Base-by-base conservation (phyloP, 176 grass and related monocot species). In the Bolboschoenus planiculmis region DNA sequence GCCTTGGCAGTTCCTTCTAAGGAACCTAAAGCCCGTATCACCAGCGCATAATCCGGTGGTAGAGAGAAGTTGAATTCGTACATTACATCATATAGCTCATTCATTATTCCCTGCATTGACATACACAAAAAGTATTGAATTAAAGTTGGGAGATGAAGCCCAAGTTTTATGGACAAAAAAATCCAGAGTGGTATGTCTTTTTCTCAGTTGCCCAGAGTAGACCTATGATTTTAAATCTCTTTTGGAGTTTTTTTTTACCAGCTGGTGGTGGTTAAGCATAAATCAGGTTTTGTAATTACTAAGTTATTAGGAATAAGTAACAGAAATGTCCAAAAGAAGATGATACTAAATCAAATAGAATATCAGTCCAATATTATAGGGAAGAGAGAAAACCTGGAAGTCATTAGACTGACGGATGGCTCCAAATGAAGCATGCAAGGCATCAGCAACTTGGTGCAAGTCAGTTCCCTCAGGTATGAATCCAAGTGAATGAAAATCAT, bases 1-100 rank as follows among this genome's bases (percentile, higher is more conserved):
- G 95, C 95, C 89, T 97, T 94, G 71, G 95, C 92, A 30, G 95
- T 94, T 53, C 95, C 95, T 93, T 97, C 95, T 80, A 97, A 88
- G 42, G 95, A 97, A 80, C 95, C 95, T 36, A 97, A 82, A 16
- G 95, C 92, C 87, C 95, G 91, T 88, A 97, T 94, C 61, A 97
- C 95, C 57, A 97, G 82, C 4, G 92, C 95, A 84, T 97, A 97
- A 86, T 97, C 95, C 57, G 95, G 95, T 50, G 95, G 95, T 64
- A 97, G 84, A 56, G 92, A 92, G 85, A 97, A 94, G 88, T 88
- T 94, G 78, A 97, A 97, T 51, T 97, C 95, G 83, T 97, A 97
- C 95, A 97, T 97, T 24, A 93, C 33, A 84, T 94, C 92, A 79
- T 97, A 97, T 29, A 97, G 83, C 59, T 94, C 90, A 73, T 24